Conservation (phyloP, 148 eudicot species). For the Camellia japonica region DNA sequence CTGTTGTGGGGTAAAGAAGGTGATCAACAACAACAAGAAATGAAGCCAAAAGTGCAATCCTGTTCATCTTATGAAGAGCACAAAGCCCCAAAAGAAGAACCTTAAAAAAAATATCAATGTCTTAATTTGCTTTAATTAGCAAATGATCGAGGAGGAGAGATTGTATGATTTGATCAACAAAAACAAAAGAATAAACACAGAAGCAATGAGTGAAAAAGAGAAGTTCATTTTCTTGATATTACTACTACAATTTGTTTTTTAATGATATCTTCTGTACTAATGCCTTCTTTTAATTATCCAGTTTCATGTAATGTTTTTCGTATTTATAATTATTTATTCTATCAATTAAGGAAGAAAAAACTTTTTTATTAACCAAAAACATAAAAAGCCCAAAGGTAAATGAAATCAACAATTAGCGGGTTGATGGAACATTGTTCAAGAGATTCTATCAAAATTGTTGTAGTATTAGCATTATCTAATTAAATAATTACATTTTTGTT, state of each 20-base stretch:
- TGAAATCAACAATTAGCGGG: too few species aligned
- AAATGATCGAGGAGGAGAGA: not conserved
- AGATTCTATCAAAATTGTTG: too few species aligned
- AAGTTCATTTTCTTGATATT: not conserved
- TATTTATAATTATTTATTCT: too few species aligned
- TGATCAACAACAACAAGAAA: slow-evolving; percentile 18
- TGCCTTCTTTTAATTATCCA: too few species aligned
- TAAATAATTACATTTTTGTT: too few species aligned
- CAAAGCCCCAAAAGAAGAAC: slow-evolving; percentile 13
- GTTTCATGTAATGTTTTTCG: too few species aligned
- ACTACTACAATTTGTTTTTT: not conserved
- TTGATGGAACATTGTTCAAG: too few species aligned
- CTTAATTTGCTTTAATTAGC: not conserved
- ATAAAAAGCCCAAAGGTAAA: too few species aligned
- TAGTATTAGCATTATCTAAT: too few species aligned
- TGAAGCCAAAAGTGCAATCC: slow-evolving; percentile 26
- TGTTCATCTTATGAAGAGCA: slow-evolving; percentile 20
- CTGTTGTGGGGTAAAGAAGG: slow-evolving; percentile 71
- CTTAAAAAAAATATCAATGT: not conserved
- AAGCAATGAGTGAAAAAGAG: not conserved
- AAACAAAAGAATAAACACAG: not conserved
- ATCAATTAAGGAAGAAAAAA: too few species aligned
- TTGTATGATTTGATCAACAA: not conserved
- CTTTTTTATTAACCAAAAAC: too few species aligned
- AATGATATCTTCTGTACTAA: too few species aligned